Evolutionary conservation across 352 stramenopile species (phyloP).

Genomic region (Stephanocyclus meneghinianus): DNA sequence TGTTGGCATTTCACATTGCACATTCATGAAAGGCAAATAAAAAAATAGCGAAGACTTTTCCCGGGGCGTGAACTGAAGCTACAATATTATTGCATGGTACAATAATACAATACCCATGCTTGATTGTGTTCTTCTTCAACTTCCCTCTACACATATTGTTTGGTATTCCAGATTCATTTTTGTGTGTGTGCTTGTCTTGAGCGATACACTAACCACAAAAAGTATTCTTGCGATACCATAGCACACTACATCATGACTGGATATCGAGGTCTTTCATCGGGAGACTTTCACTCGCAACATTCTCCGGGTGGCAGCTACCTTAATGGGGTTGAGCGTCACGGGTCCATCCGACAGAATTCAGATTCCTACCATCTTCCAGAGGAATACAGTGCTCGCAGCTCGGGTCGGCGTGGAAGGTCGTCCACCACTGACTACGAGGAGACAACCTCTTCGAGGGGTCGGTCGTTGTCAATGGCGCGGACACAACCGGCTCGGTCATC

Average conservation of each 20-base stretch:
- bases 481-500: not conserved
- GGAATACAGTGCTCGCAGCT: not conserved
- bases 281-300: not conserved
- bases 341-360: not conserved
- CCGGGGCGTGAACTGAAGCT: too few species aligned
- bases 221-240: too few species aligned
- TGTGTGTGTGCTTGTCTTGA: too few species aligned
- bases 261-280: not conserved
- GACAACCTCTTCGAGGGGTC: not conserved
- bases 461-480: constrained; percentile 4
- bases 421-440: not conserved
- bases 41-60: too few species aligned
- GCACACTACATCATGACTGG: not conserved
- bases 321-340: not conserved
- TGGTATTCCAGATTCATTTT: too few species aligned
- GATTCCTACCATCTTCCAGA: not conserved
- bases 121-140: too few species aligned
- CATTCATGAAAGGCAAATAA: too few species aligned
- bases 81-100: too few species aligned
- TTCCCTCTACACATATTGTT: too few species aligned
- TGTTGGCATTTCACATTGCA: too few species aligned
- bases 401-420: not conserved
- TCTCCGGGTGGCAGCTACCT: not conserved
- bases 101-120: too few species aligned
- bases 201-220: too few species aligned